These are phyloP conservation scores for Plasmodium knowlesi DNA, from an alignment of 169 alveolate species.

Conservation along the genomic window DNA sequence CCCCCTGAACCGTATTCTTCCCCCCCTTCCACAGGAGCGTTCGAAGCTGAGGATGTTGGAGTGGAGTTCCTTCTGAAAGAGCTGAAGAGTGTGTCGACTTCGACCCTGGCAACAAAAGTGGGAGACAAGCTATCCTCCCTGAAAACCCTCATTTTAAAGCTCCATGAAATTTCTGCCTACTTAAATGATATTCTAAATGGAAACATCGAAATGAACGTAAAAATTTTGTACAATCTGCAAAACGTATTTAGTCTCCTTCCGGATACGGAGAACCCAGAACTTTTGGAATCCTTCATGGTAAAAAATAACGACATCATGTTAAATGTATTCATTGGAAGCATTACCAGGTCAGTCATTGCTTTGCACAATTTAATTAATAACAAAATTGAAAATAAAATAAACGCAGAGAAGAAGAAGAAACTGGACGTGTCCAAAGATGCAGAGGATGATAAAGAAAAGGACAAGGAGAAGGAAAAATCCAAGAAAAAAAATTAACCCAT, in stretches of 20 bases:
- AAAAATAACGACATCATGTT: conserved; percentile 95
- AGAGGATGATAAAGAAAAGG: conserved; percentile 75
- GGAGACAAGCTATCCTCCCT: conserved; percentile 83
- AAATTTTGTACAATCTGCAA: conserved; percentile 91
- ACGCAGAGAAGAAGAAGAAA: conserved; percentile 73
- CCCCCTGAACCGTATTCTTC: too few relatives aligned
- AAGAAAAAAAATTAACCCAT: background rate
- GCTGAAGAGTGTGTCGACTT: conserved; percentile 94
- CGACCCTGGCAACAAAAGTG: conserved; percentile 92
- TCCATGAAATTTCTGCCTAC: conserved; percentile 82
- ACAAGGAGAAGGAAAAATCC: conserved; percentile 3
- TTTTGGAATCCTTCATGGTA: conserved; percentile 91
- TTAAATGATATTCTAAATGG: conserved; percentile 87
- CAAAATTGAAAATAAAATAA: conserved; percentile 90
- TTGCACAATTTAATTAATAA: conserved; percentile 96
- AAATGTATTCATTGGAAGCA: conserved; percentile 93
- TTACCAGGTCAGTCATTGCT: conserved; percentile 94
- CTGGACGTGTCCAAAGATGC: conserved; percentile 60
- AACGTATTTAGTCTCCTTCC: conserved; percentile 96
- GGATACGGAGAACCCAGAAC: conserved; percentile 88
- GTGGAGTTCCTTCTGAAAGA: conserved; percentile 98
- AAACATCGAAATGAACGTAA: conserved; percentile 89
- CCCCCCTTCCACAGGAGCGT: conserved; percentile 88
- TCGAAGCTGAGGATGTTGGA: conserved; percentile 99
- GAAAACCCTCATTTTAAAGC: conserved; percentile 77